Evolutionary conservation across 306 rosid genomes (phyloP).

Genomic region (Trifolium pratense): DNA sequence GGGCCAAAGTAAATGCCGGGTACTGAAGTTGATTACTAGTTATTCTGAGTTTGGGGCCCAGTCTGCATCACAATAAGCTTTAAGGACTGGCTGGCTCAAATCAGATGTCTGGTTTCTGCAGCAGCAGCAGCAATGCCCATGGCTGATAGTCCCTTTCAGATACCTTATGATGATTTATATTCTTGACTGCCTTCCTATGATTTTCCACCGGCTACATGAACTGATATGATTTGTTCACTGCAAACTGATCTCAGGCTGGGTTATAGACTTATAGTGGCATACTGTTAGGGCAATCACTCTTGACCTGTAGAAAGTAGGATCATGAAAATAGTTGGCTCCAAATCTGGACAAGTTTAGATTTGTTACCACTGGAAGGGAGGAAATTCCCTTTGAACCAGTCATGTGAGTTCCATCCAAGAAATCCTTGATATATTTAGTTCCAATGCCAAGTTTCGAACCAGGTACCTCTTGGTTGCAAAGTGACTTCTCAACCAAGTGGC

Average conservation of each 20-base stretch:
- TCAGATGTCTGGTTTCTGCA: not conserved
- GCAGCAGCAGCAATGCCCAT: not conserved
- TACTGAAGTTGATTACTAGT: not conserved
- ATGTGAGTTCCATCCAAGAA: not conserved
- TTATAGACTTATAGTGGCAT: not conserved
- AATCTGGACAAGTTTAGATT: not conserved
- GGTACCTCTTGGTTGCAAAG: too few species aligned
- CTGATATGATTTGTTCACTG: not conserved
- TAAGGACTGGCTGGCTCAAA: not conserved
- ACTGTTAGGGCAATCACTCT: not conserved
- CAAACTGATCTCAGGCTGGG: not conserved
- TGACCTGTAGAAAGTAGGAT: not conserved
- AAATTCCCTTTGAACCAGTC: not conserved
- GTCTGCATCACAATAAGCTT: not conserved
- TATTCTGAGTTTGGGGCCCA: not conserved
- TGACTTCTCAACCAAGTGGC: too few species aligned
- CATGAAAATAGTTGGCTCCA: not conserved
- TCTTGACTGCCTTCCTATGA: not conserved
- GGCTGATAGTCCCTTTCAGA: not conserved
- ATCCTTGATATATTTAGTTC: not conserved
- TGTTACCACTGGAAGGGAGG: not conserved
- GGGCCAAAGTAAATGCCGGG: not conserved
- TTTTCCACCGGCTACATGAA: not conserved
- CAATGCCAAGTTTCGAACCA: too few species aligned
- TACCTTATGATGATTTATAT: not conserved